Base-by-base conservation (phyloP, 2,329 filamentous ascomycete species). In the Hymenotorrendiella dingleyae region DNA sequence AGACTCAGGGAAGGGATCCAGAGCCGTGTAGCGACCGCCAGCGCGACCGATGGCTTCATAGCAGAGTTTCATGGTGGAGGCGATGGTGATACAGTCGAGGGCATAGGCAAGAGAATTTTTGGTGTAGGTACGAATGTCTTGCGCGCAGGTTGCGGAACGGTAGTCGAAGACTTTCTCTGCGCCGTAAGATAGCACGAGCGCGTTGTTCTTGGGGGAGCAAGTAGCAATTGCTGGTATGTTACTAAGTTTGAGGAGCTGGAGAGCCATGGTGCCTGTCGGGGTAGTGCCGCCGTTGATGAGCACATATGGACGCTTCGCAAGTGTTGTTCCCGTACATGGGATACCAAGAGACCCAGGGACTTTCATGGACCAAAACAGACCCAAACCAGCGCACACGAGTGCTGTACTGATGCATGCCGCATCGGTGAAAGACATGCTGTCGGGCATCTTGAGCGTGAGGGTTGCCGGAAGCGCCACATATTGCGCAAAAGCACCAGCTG, bases 261-360 rank as follows among this genome's bases (percentile, higher is more conserved):
- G 62, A 0, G 65, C 68, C 42, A 65, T 54, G 0, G 64, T 65
- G 0, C 70, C 70, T 1, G 60, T 64, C 0, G 67, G 56, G 1
- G 68, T 69, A 24, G 56, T 58, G 2, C 69, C 72, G 2, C 70
- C 71, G 33, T 64, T 64, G 6, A 74, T 63, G 2, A 75, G 56
- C 0, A 74, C 60, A 14, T 37, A 28, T 6, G 26, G 22, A 3
- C 21, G 28, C 16, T 33, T 33, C 30, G 17, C 30, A 9, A 19
- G 16, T n/a, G n/a, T n/a, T 22, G 43, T 47, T 19, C 61, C 56
- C 16, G 56, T 40, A n/a, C n/a, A n/a, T 3, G 67, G 61, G 6
- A 52, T 37, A 11, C 55, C 59, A 0, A 76, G 77, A 9, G 42
- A 48, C 2, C 50, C 55, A 4, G 50, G 50, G 20, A 59, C 19